Base-by-base conservation (phyloP, 257 asterid genomes). In the Scutellaria minor region DNA sequence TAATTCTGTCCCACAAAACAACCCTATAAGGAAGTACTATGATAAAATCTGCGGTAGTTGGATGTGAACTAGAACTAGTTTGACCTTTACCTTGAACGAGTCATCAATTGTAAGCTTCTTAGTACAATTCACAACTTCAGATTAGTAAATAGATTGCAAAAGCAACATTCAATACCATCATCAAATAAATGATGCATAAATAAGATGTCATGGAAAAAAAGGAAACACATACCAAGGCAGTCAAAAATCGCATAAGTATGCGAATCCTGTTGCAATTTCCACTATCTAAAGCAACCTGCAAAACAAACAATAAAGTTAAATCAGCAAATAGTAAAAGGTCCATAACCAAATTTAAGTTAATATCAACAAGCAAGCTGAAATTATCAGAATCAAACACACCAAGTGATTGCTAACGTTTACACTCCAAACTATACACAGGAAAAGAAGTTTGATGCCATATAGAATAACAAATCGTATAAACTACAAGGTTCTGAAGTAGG, bases 251-350 rank as follows among this genome's bases (percentile, higher is more conserved):
- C 95, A 88, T 83, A 67, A 89, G 90, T 81, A 89, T 78, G 41
- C 99, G 98, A 55, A 86, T 87, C 81, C 77, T 80, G 83, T 87
- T 86, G 79, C 90, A 91, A 72, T 84, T 79, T 74, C 93, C 99
- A 59, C 73, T 64, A 70, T 83, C 86, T 75, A 94, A 78, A n/a
- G 96, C 97, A 70, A 63, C 96, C 98, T 94, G 88, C 65, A 78
- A 73, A 31, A 58, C 37, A 76, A 69, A 65, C 50, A 84, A 50
- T 53, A 53, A 55, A 39, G 56, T 51, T 4, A 20, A 15, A 75
- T 76, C 54, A 74, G 60, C 39, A 61, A 74, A 68, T 18, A 42
- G 39, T 10, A 37, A 37, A 62, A 64, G 48, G 75, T 18, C 15
- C 37, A 46, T 41, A 14, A 68, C 44, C 14, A 50, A 52, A 68